Evolutionary conservation across 495 filamentous ascomycete genomes (phyloP), one percentile per base, ranked within the genome.

Genomic region (Tuber microsphaerosporum): DNA sequence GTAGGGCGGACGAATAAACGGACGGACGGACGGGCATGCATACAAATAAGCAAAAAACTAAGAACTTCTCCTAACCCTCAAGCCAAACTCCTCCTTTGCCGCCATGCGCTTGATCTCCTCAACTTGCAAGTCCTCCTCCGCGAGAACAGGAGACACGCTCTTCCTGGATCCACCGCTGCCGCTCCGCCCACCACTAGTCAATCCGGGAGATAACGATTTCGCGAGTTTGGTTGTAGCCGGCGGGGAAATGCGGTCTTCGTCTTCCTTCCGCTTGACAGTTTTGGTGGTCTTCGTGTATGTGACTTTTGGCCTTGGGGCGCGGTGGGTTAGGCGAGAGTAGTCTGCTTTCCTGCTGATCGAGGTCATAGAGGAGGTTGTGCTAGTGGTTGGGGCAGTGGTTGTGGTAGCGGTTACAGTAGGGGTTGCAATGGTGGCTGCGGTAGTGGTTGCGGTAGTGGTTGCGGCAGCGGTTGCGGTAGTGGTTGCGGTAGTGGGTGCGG

Each of bases 201-300:
- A 70, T 14, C 71, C 77, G 45, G 78, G 77, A 17, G 78, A 80
- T 69, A 76, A 70, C 20, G 78, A 76, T 46, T 81, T 81, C 22
- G 34, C 71, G 26, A 45, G 46, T n/a, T 74, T 74, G 16, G 75
- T 73, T 14, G 65, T 17, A 14, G 43, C 31, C 9, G 69, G 71
- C 31, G 71, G 76, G n/a, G 75, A 73, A 65, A 26, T 76, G 37
- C 81, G 74, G 16, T 81, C 80, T 16, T 82, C 80, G 10, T 79
- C 77, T 22, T 80, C 80, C 69, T 82, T 82, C 44, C 80, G 61
- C 74, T 81, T 81, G 70, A 81, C 76, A 68, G 75, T 82, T 71
- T 81, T 81, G 43, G 76, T 81, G 34, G 72, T 75, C 22, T 74
- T 74, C 9, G 76, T 81, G 43, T 82, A 82, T 14, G 76, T 81